Evolutionary conservation across 805 yeast species (phyloP).

Genomic region (Candida odintsovae): DNA sequence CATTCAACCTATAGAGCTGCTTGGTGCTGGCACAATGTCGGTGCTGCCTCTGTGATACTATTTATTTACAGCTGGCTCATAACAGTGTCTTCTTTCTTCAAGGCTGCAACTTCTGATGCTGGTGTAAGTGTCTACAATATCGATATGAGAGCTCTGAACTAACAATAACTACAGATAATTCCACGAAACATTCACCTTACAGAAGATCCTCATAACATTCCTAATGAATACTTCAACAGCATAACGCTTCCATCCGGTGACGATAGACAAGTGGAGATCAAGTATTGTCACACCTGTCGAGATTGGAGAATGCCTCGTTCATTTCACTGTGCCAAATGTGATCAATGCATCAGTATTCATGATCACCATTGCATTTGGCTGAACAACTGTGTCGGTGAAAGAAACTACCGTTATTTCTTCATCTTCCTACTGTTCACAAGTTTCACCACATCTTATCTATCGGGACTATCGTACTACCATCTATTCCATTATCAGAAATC

Average conservation of each 20-base stretch:
- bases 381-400: slow-evolving; percentile 70
- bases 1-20: slow-evolving; percentile 23
- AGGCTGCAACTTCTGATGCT: slow-evolving; percentile 59
- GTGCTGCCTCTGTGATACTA: slow-evolving; percentile 50
- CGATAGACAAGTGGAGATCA: slow-evolving; percentile 32
- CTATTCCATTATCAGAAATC: slow-evolving; percentile 14
- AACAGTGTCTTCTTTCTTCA: slow-evolving; percentile 41
- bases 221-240: slow-evolving; percentile 51
- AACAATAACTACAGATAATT: slow-evolving; percentile 18
- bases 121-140: slow-evolving; percentile 31
- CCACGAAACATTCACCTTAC: slow-evolving; percentile 64
- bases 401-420: slow-evolving; percentile 62
- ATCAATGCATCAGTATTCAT: slow-evolving; percentile 43
- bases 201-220: slow-evolving; percentile 33
- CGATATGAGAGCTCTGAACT: background rate
- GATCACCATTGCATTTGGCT: slow-evolving; percentile 48
- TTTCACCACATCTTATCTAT: slow-evolving; percentile 25
- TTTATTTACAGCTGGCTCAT: slow-evolving; percentile 55
- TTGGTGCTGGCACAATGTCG: slow-evolving; percentile 52
- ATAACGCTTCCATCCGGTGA: slow-evolving; percentile 41
- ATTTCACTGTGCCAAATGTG: slow-evolving; percentile 69
- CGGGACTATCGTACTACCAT: slow-evolving; percentile 28
- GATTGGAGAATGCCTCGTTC: slow-evolving; percentile 76
- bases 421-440: slow-evolving; percentile 38
- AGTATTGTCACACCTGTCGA: slow-evolving; percentile 59